Evolutionary conservation across 345 rosid genomes (phyloP).

Genomic region (Noccaea caerulescens): DNA sequence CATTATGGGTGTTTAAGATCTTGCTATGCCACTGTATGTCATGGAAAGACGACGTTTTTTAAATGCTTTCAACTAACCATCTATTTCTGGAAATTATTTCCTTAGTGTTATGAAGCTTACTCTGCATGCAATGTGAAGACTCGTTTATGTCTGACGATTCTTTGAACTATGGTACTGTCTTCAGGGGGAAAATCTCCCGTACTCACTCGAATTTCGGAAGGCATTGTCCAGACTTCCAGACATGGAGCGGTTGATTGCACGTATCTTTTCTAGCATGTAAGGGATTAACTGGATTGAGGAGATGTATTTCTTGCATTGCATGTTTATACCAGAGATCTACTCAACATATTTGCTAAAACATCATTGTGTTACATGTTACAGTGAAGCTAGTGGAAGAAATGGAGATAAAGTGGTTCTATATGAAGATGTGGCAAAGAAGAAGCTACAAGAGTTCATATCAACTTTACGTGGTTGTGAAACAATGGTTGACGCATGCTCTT

Average conservation of each 20-base stretch:
- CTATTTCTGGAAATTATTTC: conserved; percentile 8
- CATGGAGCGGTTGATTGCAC: conserved; percentile 91
- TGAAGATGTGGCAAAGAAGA: conserved; percentile 90
- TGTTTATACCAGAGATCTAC: conserved; percentile 14
- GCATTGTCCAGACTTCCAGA: conserved; percentile 82
- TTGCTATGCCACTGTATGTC: conserved; percentile 7
- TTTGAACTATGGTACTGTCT: conserved; percentile 32
- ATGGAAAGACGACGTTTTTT: neutral
- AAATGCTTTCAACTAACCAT: conserved; percentile 16
- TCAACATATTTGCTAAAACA: neutral
- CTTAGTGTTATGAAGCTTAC: conserved; percentile 23
- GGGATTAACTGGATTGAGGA: conserved; percentile 29
- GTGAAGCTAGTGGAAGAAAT: conserved; percentile 94
- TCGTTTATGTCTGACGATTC: conserved; percentile 23
- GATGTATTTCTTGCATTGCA: conserved; percentile 26
- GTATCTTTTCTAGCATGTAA: conserved; percentile 80
- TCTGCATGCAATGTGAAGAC: conserved; percentile 32
- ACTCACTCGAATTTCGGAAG: conserved; percentile 75
- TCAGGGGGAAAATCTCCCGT: conserved; percentile 73
- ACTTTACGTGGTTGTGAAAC: conserved; percentile 85
- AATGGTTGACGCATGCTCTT: conserved; percentile 77
- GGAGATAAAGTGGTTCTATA: conserved; percentile 80
- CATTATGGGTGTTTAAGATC: conserved; percentile 14
- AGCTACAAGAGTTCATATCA: conserved; percentile 84
- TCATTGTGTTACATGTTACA: conserved; percentile 44